These are phyloP conservation scores for Aegle marmelos DNA, from an alignment of 345 rosid species.

Conservation along the genomic window DNA sequence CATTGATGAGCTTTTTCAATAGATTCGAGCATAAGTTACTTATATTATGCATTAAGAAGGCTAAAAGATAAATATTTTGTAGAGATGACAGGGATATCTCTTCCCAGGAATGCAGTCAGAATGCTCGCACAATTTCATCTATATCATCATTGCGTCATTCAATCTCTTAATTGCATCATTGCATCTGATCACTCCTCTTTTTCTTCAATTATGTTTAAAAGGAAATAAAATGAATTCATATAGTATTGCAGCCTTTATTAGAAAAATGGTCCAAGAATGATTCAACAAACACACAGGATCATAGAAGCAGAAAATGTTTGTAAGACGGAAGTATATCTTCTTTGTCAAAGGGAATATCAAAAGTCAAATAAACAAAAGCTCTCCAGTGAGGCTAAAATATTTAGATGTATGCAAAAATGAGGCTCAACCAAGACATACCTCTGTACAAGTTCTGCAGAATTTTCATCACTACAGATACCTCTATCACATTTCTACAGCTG, in stretches of 20 bases:
- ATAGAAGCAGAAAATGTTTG: neutral
- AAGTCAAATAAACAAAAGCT: neutral
- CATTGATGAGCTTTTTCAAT: neutral
- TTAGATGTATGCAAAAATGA: no score
- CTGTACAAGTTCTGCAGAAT: no score
- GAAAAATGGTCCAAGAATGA: neutral
- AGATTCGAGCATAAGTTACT: neutral
- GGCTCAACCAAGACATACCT: no score
- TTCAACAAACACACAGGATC: neutral
- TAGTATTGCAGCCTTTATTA: neutral
- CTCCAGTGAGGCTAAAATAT: neutral
- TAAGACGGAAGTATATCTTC: neutral
- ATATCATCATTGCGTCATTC: neutral
- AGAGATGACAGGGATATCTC: neutral
- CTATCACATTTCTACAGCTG: constrained; percentile 39
- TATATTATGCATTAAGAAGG: neutral
- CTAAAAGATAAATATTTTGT: neutral
- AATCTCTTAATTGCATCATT: neutral
- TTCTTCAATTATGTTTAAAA: neutral
- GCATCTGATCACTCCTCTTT: neutral
- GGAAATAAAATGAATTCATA: neutral
- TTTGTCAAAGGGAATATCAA: neutral
- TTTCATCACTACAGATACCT: constrained; percentile 36
- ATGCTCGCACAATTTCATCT: neutral
- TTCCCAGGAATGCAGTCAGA: neutral